Evolutionary conservation across 1,284 basidiomycete genomes (phyloP).

Genomic region (Violaceomyces palustris): DNA sequence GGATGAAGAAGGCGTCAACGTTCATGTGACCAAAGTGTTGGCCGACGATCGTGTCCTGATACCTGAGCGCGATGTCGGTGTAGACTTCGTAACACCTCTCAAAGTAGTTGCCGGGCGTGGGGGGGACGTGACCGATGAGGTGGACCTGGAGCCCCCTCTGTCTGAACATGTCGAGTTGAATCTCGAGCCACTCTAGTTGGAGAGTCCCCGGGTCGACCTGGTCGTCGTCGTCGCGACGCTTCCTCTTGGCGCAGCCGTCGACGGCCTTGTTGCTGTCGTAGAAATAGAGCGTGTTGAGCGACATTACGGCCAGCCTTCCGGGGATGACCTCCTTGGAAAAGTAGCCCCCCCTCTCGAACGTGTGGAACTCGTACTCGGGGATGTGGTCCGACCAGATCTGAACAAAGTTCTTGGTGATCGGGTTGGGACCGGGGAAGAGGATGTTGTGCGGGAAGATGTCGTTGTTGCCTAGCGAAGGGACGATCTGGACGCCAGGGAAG

Average conservation of each 20-base stretch:
- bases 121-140: constrained; percentile 63
- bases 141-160: constrained; percentile 69
- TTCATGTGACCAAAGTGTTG: constrained; percentile 73
- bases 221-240: constrained; percentile 1
- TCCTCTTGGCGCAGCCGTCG: constrained; percentile 51
- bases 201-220: constrained; percentile 34
- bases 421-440: constrained; percentile 66
- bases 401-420: constrained; percentile 63
- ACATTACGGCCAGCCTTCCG: constrained; percentile 70
- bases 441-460: constrained; percentile 54
- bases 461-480: constrained; percentile 72
- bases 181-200: constrained; percentile 75
- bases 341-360: constrained; percentile 63
- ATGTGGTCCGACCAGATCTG: constrained; percentile 81
- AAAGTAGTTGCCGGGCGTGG: constrained; percentile 75
- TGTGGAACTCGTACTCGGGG: constrained; percentile 70
- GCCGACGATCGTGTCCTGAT: constrained; percentile 83
- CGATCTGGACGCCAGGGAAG: constrained; percentile 73
- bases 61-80: constrained; percentile 72
- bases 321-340: constrained; percentile 77
- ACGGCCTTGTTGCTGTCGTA: constrained; percentile 83
- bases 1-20: constrained; percentile 49
- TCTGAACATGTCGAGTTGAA: constrained; percentile 70
- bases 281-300: constrained; percentile 86
- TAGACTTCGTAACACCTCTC: constrained; percentile 75